phyloP scores from a whole-genome alignment of 2,329 filamentous ascomycete genomes.

The Clonostachys byssicola region DNA sequence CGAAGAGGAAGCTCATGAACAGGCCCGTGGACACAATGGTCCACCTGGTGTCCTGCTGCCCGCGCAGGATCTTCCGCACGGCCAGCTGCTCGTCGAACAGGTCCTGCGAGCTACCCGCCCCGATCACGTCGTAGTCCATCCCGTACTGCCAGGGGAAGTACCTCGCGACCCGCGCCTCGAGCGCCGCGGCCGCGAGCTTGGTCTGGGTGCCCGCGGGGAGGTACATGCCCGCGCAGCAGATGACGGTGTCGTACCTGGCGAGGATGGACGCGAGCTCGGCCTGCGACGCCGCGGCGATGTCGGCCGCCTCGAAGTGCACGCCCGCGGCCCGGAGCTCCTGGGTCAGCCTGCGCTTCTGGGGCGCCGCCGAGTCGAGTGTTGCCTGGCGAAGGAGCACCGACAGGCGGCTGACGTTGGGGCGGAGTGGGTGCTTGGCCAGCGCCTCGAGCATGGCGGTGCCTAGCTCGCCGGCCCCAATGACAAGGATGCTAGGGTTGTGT shows the following conservation, averaged over 20 bases:
- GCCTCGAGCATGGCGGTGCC: slow-evolving; percentile 50
- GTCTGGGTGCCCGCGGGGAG: slow-evolving; percentile 49
- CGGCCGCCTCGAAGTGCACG: slow-evolving; percentile 35
- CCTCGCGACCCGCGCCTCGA: slow-evolving; percentile 42
- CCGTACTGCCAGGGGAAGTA: slow-evolving; percentile 74
- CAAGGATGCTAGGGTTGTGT: slow-evolving; percentile 34
- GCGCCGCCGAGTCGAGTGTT: slow-evolving; percentile 31
- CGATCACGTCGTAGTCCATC: slow-evolving; percentile 65
- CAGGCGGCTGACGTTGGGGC: slow-evolving; percentile 25
- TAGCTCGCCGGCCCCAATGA: slow-evolving; percentile 65
- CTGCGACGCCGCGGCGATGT: slow-evolving; percentile 31
- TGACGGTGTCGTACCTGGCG: slow-evolving; percentile 42
- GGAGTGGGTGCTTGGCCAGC: slow-evolving; percentile 40
- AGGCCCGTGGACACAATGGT: slow-evolving; percentile 64
- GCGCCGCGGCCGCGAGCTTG: slow-evolving; percentile 47
- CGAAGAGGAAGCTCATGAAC: slow-evolving; percentile 68
- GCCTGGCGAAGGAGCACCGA: slow-evolving; percentile 49
- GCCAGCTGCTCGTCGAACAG: slow-evolving; percentile 65
- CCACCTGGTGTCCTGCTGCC: slow-evolving; percentile 48
- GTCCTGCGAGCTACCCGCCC: slow-evolving; percentile 52
- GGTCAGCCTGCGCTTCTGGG: slow-evolving; percentile 26
- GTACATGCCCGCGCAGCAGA: slow-evolving; percentile 59
- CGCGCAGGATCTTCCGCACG: slow-evolving; percentile 47
- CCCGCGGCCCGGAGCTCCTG: slow-evolving; percentile 26
- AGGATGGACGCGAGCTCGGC: slow-evolving; percentile 36